Evolutionary conservation across 306 rosid species (phyloP), one percentile per base, ranked within the genome.

Genomic region (Vachellia pachyceras): DNA sequence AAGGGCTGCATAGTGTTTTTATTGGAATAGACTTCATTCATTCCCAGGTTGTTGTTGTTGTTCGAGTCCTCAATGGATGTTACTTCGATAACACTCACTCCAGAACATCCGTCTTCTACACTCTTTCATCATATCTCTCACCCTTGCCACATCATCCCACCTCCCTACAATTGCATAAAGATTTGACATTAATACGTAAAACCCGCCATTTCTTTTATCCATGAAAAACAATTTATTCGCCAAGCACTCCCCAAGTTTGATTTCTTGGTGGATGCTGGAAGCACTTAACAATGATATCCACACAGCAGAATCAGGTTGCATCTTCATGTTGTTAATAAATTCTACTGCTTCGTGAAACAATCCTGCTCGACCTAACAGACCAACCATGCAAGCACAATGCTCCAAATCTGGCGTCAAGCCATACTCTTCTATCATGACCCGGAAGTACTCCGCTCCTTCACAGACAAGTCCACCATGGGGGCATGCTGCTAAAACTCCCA

Each of bases 71-170:
- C 83, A 35, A 61, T 10, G 35, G 80, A 70, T n/a, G 65, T 75
- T 69, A 82, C 81, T 82, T 87, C 87, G 81, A 89, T 79, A 44
- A 88, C 85, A 82, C 97, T 90, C 44, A 83, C 67, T 41, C 93
- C 93, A 4, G 85, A 86, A 80, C 88, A 92, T 29, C 89, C 93
- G 79, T 89, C 95, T 6, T 90, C 91, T 77, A 89, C 91, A 40
- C 25, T 85, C 88, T 87, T 87, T 90, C 94, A 90, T 92, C 92
- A 92, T 92, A 87, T 87, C 75, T 85, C 96, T 89, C 82, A 94
- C 89, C 81, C 86, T 88, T 46, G 88, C 97, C 66, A 89, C 97
- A 75, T 94, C 95, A 73, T 83, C 86, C 95, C 98, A 92, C 87
- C 95, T 88, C 77, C 90, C 91, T 61, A 85, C 82, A 39, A 68